Evolutionary conservation across 2,329 filamentous ascomycete species (phyloP).

Genomic region (Claviceps digitariae): DNA sequence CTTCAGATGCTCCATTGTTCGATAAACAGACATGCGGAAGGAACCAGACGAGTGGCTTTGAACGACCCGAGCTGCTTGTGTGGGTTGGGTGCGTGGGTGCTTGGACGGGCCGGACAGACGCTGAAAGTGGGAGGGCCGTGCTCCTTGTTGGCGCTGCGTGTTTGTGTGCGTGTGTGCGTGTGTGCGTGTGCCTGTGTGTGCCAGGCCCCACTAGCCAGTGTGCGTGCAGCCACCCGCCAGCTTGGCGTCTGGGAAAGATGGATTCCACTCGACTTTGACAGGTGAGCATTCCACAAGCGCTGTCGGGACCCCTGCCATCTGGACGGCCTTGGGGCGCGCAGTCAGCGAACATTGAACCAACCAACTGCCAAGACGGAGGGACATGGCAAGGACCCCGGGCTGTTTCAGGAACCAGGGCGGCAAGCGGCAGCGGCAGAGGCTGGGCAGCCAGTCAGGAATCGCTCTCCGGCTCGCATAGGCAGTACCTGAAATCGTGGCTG

Average conservation of each 20-base stretch:
- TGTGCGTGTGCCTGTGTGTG: too few species aligned
- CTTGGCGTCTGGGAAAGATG: neutral
- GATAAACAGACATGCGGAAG: too few species aligned
- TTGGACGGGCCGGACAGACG: too few species aligned
- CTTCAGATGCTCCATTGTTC: neutral
- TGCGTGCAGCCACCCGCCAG: neutral
- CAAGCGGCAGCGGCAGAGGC: too few species aligned
- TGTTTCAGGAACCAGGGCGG: constrained; percentile 2
- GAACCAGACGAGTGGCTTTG: too few species aligned
- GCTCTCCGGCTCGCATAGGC: neutral
- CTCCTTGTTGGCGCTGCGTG: neutral
- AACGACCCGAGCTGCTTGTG: too few species aligned
- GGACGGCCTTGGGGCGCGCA: neutral
- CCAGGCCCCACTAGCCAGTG: neutral
- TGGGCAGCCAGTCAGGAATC: neutral
- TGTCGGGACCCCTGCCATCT: neutral
- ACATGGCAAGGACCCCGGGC: too few species aligned
- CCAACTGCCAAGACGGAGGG: too few species aligned
- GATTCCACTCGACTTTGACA: neutral
- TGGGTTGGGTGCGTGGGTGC: too few species aligned
- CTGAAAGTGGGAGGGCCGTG: neutral
- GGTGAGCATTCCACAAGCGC: neutral
- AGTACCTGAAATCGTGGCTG: neutral
- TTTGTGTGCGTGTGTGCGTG: too few species aligned
- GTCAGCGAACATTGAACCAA: too few species aligned